Conservation (phyloP, 1,284 basidiomycete genomes). For the Papiliotrema laurentii region DNA sequence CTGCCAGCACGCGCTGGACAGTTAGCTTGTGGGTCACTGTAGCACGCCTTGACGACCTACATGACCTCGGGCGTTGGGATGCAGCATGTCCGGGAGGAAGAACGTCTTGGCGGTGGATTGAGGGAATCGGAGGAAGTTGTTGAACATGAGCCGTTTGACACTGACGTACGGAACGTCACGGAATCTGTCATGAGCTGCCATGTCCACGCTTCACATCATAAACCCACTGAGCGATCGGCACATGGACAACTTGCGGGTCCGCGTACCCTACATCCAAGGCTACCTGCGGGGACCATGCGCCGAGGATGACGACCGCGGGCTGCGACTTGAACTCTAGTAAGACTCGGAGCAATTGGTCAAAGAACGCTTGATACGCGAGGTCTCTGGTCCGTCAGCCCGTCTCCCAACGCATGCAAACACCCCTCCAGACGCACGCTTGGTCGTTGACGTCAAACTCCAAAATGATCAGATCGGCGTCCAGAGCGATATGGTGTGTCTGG, state of each 20-base stretch:
- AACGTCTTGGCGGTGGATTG: conserved; percentile 34
- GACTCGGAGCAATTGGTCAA: conserved; percentile 47
- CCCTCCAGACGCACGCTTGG: conserved; percentile 33
- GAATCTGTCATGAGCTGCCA: background rate
- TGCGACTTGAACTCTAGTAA: conserved; percentile 41
- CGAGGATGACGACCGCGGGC: conserved; percentile 46
- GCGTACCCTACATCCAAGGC: conserved; percentile 45
- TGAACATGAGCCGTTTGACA: conserved; percentile 44
- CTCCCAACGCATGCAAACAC: too few relatives aligned
- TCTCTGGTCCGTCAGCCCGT: too few relatives aligned
- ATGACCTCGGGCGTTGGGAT: conserved; percentile 46
- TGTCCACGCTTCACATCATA: background rate
- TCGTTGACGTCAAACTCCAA: conserved; percentile 49
- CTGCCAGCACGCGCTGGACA: conserved; percentile 39
- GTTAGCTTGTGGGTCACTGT: background rate
- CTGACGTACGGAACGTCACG: conserved; percentile 5
- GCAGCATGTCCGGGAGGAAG: conserved; percentile 38
- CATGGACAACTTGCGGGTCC: conserved; percentile 44
- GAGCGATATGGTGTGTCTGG: conserved; percentile 44
- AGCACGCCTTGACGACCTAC: conserved; percentile 16
- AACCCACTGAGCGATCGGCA: conserved; percentile 39
- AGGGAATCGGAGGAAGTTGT: conserved; percentile 43
- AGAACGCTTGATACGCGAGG: conserved; percentile 38
- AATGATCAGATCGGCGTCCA: conserved; percentile 43
- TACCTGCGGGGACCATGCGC: conserved; percentile 43